These are phyloP conservation scores for Talaromyces sp. DNA, from an alignment of 2,329 filamentous ascomycete species.

Conservation along the genomic window DNA sequence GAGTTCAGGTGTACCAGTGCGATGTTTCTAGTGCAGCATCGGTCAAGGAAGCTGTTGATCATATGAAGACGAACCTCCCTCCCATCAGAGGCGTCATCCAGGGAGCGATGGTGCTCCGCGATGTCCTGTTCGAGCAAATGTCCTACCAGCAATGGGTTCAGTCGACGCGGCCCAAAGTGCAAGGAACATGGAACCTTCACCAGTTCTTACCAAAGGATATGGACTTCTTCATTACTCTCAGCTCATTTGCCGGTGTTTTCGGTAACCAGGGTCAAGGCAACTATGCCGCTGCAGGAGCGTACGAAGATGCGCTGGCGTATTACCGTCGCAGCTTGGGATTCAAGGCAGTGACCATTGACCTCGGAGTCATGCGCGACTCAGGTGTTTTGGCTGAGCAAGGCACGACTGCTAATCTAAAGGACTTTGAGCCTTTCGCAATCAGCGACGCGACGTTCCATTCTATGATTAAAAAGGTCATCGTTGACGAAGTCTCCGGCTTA, in stretches of 20 bases:
- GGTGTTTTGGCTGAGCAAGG: not conserved
- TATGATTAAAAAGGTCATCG: not conserved
- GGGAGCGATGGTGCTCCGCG: not conserved
- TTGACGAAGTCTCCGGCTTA: not conserved
- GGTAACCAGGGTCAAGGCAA: conserved; percentile 29
- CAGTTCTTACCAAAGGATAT: conserved; percentile 16
- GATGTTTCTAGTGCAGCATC: not conserved
- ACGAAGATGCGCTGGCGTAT: conserved; percentile 27
- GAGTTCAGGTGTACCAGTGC: not conserved
- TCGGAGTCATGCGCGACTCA: not conserved
- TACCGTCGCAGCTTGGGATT: conserved; percentile 15
- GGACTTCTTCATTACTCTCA: conserved; percentile 30
- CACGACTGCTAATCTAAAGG: not conserved
- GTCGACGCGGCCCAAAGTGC: conserved; percentile 6
- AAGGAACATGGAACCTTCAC: conserved; percentile 14
- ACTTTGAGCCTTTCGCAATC: not conserved
- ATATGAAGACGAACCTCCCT: not conserved
- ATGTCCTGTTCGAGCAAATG: conserved; percentile 11
- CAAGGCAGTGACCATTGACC: not conserved
- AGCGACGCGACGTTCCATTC: not conserved
- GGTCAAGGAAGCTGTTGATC: not conserved
- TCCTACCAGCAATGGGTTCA: not conserved
- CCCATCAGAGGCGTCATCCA: not conserved
- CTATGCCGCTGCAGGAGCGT: conserved; percentile 28
- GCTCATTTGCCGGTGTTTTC: conserved; percentile 28